These are phyloP conservation scores for Dissophora ornata DNA, from an alignment of 192 early-diverging fungal species.

Conservation along the genomic window DNA sequence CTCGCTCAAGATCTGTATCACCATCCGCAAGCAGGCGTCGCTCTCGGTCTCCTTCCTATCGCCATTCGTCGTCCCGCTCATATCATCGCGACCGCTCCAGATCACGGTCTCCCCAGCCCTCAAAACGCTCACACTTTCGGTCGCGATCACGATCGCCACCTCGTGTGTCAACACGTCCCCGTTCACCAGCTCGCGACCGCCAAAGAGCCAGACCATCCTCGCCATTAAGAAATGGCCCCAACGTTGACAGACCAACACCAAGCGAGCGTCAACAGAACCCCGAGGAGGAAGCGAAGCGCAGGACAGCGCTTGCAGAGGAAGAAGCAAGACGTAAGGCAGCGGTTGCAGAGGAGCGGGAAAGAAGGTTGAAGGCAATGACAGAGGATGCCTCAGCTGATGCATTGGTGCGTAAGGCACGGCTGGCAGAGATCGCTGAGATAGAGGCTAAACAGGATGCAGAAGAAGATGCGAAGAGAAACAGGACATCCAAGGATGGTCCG, in stretches of 20 bases:
- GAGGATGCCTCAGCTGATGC: constrained; percentile 54
- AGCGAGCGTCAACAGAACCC: background rate
- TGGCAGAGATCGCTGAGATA: constrained; percentile 40
- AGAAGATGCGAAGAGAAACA: constrained; percentile 36
- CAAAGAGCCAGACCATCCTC: background rate
- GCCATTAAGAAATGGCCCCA: background rate
- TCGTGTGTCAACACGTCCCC: constrained; percentile 20
- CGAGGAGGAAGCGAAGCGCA: background rate
- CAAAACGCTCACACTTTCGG: constrained; percentile 9
- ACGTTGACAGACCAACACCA: background rate
- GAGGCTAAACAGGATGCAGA: constrained; percentile 48
- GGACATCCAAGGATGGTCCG: constrained; percentile 15
- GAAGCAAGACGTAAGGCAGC: constrained; percentile 15
- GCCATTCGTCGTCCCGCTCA: constrained; percentile 1
- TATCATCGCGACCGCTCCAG: background rate
- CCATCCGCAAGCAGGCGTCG: constrained; percentile 3
- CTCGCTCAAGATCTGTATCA: constrained; percentile 12
- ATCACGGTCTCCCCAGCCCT: constrained; percentile 1
- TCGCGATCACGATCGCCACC: constrained; percentile 27
- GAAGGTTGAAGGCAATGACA: constrained; percentile 56
- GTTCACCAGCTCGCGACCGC: background rate
- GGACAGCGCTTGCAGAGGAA: constrained; percentile 7
- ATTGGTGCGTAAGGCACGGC: constrained; percentile 27
- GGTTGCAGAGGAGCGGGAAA: constrained; percentile 20
- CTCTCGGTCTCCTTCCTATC: constrained; percentile 18